A percentile compares a stretch with the other conserved stretches of the same genome.
Evolutionary conservation across 2,329 filamentous ascomycete genomes (phyloP).

Genomic region (Aspergillus latus): DNA sequence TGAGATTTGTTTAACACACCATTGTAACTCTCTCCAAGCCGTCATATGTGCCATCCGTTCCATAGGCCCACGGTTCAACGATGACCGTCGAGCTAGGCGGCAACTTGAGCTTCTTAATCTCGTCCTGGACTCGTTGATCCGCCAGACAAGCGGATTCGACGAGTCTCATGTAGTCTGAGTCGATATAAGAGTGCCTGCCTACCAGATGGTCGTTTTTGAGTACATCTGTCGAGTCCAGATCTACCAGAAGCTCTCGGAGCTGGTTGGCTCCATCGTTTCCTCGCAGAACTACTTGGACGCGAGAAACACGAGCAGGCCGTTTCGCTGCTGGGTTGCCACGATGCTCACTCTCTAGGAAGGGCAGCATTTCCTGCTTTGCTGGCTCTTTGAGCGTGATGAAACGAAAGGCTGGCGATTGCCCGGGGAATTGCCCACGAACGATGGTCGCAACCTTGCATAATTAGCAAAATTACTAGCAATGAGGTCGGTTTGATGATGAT

Average conservation of each 20-base stretch:
- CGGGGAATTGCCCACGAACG: no score
- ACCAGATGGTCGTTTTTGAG: constrained; percentile 15
- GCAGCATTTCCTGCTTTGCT: constrained; percentile 48
- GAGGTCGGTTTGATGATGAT: no score
- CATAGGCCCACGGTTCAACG: constrained; percentile 9
- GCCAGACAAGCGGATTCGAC: constrained; percentile 50
- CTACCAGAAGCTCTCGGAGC: no score
- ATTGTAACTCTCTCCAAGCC: no score
- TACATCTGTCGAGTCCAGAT: no score
- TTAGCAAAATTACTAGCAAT: no score
- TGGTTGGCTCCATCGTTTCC: no score
- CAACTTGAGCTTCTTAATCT: constrained; percentile 42
- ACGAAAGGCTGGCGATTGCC: no score
- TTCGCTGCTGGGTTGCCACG: constrained; percentile 19
- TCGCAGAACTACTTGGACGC: no score
- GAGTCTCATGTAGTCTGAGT: constrained; percentile 48
- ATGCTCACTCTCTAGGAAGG: constrained; percentile 49
- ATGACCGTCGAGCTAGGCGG: constrained; percentile 28
- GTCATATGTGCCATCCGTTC: neutral
- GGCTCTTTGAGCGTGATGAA: constrained; percentile 53
- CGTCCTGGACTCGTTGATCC: constrained; percentile 44
- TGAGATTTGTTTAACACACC: no score
- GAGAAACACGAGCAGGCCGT: no score
- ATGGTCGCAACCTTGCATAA: no score
- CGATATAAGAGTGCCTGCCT: constrained; percentile 31